Evolutionary conservation across 352 stramenopile species (phyloP), one percentile per base, ranked within the genome.

Genomic region (Pythium sp.): DNA sequence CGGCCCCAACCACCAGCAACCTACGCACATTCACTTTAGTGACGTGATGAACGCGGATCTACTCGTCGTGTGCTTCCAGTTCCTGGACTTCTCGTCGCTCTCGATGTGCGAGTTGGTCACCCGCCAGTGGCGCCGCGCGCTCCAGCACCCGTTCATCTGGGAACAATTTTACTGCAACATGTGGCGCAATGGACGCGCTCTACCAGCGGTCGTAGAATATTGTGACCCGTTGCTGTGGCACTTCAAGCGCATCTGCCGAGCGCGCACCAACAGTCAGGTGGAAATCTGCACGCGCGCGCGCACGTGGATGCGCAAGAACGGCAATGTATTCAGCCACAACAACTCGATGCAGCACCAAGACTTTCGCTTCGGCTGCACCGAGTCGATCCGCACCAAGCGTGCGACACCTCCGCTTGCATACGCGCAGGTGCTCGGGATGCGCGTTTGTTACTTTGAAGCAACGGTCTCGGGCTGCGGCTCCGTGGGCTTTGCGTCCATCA

Each of bases 391-490:
- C 22, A 71, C 72, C 3, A 43, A 70, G 11, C 30, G 56, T 12
- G 38, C 71, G 5, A 55, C 81, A 4, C 26, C 26, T 3, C 60
- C 70, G 8, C 63, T 79, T 1, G 65, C 41, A n/a, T 65, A 46
- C 26, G 51, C 53, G 14, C n/a, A 22, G 5, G 26, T 30, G 5
- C 11, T 65, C 28, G 55, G 49, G n/a, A n/a, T n/a, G 12, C 14
- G 8, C 51, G 41, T 77, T 20, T 67, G 30, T 32, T 84, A 84
- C 72, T 84, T 78, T 64, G 77, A 84, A 69, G 76, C 61, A 8
- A 60, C 32, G 20, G 41, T 77, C 32, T 22, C 46, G 7, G 67
- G 67, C 58, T 76, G 68, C 26, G 75, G 76, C 26, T 81, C 74
- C 15, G 47, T 80, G 24, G 77, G 77, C 6, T 22, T 80, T 20